Base-by-base conservation (phyloP, 805 yeast genomes). In the Kuraishia piskuri region DNA sequence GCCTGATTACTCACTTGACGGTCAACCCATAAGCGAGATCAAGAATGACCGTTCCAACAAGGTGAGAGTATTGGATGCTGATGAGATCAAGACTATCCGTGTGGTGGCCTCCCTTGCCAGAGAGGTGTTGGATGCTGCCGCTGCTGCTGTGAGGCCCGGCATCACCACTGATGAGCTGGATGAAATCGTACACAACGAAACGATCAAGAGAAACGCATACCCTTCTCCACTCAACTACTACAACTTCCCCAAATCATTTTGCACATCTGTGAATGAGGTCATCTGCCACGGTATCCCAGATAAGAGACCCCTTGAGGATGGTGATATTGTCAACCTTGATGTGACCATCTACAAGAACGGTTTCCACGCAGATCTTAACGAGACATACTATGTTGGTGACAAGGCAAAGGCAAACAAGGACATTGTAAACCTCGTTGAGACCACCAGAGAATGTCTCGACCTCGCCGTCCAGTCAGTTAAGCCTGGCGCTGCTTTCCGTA, bases 261-360 rank as follows among this genome's bases (percentile, higher is more conserved):
- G 99, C 71, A 90, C 96, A 1, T 90, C 97, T 1, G 86, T 94
- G 48, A 94, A 94, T 69, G 99, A 94, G 74, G 84, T 90, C 54
- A 88, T 94, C 56, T 94, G 99, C 68, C 99, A 94, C 69, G 99
- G 99, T 58, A 88, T 94, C 55, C 99, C 99, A 24, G 99, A 94
- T 70, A 79, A 88, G 71, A 79, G 91, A 53, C 84, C 83, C 36
- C 77, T 94, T 58, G 72, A 88, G 67, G 98, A 92, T 59, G 99
- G 99, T 55, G 99, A 94, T 66, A 92, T 94, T 60, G 79, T 94
- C 56, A 94, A 94, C 66, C 73, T 94, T 58, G 99, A 94, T 67
- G 88, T 94, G 50, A 79, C 96, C 2, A 68, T 94, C 52, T 94
- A 79, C 72, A 81, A 86, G 69, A 80, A 87, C 59, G 99, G 99